Evolutionary conservation across 164 flowering plant genomes (phyloP).

Genomic region (Tinospora cordifolia): DNA sequence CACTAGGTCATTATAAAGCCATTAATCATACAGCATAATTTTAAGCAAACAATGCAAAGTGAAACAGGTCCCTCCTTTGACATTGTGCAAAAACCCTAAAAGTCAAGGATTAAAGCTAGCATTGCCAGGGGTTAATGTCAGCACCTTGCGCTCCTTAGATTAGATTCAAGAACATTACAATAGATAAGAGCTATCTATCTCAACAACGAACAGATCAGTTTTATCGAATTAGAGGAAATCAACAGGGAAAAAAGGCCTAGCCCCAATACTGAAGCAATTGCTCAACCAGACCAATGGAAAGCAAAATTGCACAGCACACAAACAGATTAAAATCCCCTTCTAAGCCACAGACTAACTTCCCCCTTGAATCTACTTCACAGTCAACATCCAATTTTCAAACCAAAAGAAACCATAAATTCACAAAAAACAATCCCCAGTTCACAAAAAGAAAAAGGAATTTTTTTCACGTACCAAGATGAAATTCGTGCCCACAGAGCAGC

Average conservation of each 20-base stretch:
- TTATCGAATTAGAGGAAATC: too few relatives aligned
- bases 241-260: background rate
- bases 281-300: background rate
- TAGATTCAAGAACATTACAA: background rate
- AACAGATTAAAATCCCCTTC: background rate
- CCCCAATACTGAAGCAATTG: background rate
- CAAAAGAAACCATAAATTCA: background rate
- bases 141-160: background rate
- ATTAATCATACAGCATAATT: background rate
- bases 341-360: background rate
- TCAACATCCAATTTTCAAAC: background rate
- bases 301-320: background rate
- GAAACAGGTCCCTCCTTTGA: background rate
- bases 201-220: background rate
- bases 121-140: background rate
- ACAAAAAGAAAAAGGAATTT: conserved; percentile 2
- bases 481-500: conserved; percentile 86
- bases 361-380: background rate
- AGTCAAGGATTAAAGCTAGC: background rate
- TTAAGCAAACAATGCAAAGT: background rate
- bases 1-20: background rate
- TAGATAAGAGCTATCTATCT: background rate
- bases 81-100: background rate
- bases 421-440: background rate
- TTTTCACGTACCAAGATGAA: conserved; percentile 59